These are phyloP conservation scores for Phytophthora foliorum DNA, from an alignment of 352 stramenopile genomes.

Conservation along the genomic window DNA sequence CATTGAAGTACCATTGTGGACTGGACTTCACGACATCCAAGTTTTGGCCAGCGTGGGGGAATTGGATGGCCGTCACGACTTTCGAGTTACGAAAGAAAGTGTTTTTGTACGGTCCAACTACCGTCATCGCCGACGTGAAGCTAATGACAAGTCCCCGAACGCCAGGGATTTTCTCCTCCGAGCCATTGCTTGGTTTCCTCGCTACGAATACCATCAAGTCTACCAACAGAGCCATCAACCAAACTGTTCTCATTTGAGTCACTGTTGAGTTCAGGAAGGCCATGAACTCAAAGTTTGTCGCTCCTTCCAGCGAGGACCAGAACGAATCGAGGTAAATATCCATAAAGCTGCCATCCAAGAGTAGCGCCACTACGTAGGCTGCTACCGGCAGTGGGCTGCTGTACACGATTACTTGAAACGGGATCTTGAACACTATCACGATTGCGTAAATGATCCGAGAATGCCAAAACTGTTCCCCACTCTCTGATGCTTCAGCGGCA, in stretches of 20 bases:
- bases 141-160: conserved; percentile 46
- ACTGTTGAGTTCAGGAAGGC: conserved; percentile 41
- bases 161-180: conserved; percentile 31
- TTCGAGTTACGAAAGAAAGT: conserved; percentile 15
- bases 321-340: conserved; percentile 50
- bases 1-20: conserved; percentile 20
- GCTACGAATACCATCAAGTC: conserved; percentile 32
- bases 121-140: conserved; percentile 41
- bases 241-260: conserved; percentile 58
- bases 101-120: conserved; percentile 43
- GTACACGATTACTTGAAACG: conserved; percentile 68
- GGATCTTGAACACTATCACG: conserved; percentile 45
- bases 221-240: conserved; percentile 49
- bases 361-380: conserved; percentile 45
- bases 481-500: neutral
- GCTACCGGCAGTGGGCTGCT: conserved; percentile 49
- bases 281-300: conserved; percentile 32
- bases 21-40: conserved; percentile 8
- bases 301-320: conserved; percentile 37
- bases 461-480: neutral
- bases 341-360: conserved; percentile 54
- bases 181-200: conserved; percentile 7
- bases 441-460: conserved; percentile 9
- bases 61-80: neutral
- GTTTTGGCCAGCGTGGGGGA: neutral